Evolutionary conservation across 164 flowering plant species (phyloP).

Genomic region (Chloranthus sessilifolius): DNA sequence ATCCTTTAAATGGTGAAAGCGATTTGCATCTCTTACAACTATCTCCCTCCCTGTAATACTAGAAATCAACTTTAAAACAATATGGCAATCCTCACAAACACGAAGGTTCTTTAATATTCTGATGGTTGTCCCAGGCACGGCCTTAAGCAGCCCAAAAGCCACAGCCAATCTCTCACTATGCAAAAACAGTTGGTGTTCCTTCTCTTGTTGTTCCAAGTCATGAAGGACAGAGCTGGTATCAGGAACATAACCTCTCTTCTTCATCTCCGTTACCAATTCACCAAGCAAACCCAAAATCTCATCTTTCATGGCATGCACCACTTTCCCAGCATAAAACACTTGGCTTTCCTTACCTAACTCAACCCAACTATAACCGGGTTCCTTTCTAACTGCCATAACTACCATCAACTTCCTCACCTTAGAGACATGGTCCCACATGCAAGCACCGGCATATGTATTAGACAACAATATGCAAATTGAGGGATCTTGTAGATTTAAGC

Average conservation of each 20-base stretch:
- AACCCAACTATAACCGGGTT: conserved; percentile 72
- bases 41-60: conserved; percentile 48
- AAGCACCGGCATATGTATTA: conserved; percentile 59
- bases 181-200: conserved; percentile 63
- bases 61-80: conserved; percentile 49
- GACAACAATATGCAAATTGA: conserved; percentile 66
- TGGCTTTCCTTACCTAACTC: conserved; percentile 57
- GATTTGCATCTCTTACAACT: conserved; percentile 62
- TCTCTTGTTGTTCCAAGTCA: conserved; percentile 67
- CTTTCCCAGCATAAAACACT: conserved; percentile 71
- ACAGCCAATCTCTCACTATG: conserved; percentile 83
- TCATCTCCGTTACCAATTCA: conserved; percentile 60
- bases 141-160: conserved; percentile 70
- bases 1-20: conserved; percentile 74
- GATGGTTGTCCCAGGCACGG: conserved; percentile 50
- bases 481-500: conserved; percentile 50
- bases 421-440: conserved; percentile 60
- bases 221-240: conserved; percentile 67
- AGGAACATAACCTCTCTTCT: conserved; percentile 71
- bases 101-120: conserved; percentile 72
- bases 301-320: conserved; percentile 49
- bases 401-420: conserved; percentile 53
- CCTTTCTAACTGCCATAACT: conserved; percentile 42
- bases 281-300: conserved; percentile 44
- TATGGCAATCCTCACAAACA: conserved; percentile 75